Evolutionary conservation across 805 yeast genomes (phyloP).

Genomic region (Clavispora fructus): DNA sequence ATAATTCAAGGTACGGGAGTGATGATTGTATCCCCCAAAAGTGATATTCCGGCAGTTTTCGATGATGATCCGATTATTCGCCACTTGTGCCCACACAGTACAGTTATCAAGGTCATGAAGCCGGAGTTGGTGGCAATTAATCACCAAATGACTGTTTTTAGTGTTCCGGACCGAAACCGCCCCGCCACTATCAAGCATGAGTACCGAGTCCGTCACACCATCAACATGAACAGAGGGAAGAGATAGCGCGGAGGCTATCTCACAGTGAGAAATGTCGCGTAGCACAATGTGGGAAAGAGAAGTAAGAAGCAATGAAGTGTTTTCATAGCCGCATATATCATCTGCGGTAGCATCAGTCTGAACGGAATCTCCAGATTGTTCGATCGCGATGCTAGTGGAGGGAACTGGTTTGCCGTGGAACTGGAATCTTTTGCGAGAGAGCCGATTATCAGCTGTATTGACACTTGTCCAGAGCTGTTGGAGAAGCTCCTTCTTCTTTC

Average conservation of each 20-base stretch:
- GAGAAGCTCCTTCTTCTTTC: conserved; percentile 16
- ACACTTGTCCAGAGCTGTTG: conserved; percentile 17
- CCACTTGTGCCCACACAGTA: conserved; percentile 15
- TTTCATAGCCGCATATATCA: neutral
- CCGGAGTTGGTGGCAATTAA: conserved; percentile 15
- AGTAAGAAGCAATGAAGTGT: neutral
- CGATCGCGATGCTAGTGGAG: neutral
- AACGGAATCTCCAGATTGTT: neutral
- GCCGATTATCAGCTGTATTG: conserved; percentile 15
- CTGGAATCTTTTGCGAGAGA: conserved; percentile 15
- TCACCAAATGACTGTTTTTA: conserved; percentile 7
- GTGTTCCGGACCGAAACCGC: conserved; percentile 23
- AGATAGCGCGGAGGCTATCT: neutral
- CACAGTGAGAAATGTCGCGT: neutral
- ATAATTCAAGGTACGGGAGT: neutral
- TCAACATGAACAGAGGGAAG: conserved; percentile 20
- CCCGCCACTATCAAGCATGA: conserved; percentile 21
- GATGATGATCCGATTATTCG: conserved; percentile 22
- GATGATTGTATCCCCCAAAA: conserved; percentile 2
- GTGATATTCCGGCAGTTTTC: conserved; percentile 21
- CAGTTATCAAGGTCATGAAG: conserved; percentile 9
- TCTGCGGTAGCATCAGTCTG: neutral
- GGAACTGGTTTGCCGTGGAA: conserved; percentile 28
- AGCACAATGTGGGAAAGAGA: neutral
- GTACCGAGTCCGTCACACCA: conserved; percentile 10